Evolutionary conservation across 73 alveolate species (phyloP).

Genomic region (Durusdinium trenchii): DNA sequence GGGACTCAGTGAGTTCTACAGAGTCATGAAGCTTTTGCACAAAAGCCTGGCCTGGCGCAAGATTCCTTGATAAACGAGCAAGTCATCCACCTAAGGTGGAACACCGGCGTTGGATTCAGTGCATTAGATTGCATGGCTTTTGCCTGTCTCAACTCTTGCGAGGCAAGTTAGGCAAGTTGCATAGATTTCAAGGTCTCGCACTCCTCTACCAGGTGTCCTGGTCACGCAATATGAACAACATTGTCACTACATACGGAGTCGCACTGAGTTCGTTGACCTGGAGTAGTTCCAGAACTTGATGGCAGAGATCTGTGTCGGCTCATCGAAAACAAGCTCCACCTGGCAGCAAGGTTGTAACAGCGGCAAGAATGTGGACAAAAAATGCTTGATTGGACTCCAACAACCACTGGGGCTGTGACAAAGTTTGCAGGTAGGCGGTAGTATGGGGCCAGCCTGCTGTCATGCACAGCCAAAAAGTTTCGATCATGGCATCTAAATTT

Average conservation of each 20-base stretch:
- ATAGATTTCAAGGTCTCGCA: conserved; percentile 96
- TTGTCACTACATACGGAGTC: background rate
- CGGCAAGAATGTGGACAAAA: background rate
- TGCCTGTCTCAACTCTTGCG: background rate
- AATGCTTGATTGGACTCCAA: background rate
- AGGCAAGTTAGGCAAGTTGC: conserved; percentile 29
- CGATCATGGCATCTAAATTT: too few relatives aligned
- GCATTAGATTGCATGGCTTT: background rate
- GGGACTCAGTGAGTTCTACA: background rate
- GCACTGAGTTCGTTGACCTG: background rate
- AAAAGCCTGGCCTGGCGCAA: conserved; percentile 38
- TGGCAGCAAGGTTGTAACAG: background rate
- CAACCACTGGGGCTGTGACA: conserved; percentile 2
- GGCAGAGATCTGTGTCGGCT: conserved; percentile 96
- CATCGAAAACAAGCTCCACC: conserved; percentile 96
- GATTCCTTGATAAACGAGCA: conserved; percentile 96
- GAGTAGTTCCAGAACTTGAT: conserved; percentile 96
- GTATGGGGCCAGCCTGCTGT: conserved; percentile 75
- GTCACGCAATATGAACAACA: background rate
- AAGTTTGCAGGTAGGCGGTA: conserved; percentile 79
- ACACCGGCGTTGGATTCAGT: background rate
- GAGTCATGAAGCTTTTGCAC: too few relatives aligned
- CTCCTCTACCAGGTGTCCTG: conserved; percentile 97
- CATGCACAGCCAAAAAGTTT: too few relatives aligned
- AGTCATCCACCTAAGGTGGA: conserved; percentile 96